Evolutionary conservation across 1,284 basidiomycete species (phyloP).

Genomic region (Ustilago lituana): DNA sequence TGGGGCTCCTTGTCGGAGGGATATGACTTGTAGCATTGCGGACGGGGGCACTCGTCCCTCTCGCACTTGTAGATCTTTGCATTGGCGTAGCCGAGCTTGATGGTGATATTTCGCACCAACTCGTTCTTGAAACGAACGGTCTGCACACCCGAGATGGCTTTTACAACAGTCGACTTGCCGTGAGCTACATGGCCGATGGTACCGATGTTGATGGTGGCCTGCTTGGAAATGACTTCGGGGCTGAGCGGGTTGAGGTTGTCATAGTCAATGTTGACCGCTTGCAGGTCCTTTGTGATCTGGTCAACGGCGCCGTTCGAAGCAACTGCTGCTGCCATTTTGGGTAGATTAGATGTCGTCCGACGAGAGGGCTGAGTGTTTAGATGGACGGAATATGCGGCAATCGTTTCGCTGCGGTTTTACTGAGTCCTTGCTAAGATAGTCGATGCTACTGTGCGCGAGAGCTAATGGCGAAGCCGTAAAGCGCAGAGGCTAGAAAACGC

Average conservation of each 20-base stretch:
- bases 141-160: slow-evolving; percentile 98
- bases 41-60: slow-evolving; percentile 88
- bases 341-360: slow-evolving; percentile 5
- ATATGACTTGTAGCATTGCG: slow-evolving; percentile 93
- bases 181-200: slow-evolving; percentile 72
- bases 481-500: slow-evolving; percentile 8
- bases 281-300: slow-evolving; percentile 42
- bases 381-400: not conserved
- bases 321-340: slow-evolving; percentile 50
- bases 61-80: slow-evolving; percentile 99
- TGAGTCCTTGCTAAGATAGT: not conserved
- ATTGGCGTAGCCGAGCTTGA: slow-evolving; percentile 97
- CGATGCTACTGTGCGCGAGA: slow-evolving; percentile 6
- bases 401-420: not conserved
- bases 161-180: slow-evolving; percentile 98
- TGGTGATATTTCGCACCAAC: slow-evolving; percentile 86
- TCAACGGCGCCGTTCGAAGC: slow-evolving; percentile 41
- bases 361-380: not conserved
- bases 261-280: slow-evolving; percentile 41
- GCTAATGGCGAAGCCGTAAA: not conserved
- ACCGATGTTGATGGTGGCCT: slow-evolving; percentile 73
- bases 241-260: slow-evolving; percentile 82
- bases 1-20: slow-evolving; percentile 91
- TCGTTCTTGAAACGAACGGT: slow-evolving; percentile 99
- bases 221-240: slow-evolving; percentile 96